Conservation (phyloP, 1,284 basidiomycete genomes). For the Fistulinella cinereoalba region DNA sequence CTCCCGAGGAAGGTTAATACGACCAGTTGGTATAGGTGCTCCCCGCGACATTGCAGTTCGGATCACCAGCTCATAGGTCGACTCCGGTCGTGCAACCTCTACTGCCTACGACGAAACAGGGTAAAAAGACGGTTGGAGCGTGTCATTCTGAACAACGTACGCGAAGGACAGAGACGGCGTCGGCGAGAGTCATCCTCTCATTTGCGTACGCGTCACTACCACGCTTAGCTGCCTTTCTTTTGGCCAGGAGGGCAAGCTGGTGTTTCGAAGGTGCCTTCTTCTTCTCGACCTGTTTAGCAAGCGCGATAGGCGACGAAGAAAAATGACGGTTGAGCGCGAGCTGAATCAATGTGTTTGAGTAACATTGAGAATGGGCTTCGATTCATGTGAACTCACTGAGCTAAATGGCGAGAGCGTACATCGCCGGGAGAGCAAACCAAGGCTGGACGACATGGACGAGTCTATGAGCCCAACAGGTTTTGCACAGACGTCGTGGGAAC, state of each 20-base stretch:
- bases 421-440: constrained; percentile 20
- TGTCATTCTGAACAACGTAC: constrained; percentile 41
- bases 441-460: constrained; percentile 19
- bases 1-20: constrained; percentile 68
- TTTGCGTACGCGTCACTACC: constrained; percentile 48
- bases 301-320: constrained; percentile 44
- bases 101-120: constrained; percentile 53
- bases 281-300: constrained; percentile 47
- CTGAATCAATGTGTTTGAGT: neutral
- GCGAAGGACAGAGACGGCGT: constrained; percentile 66
- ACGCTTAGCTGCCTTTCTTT: constrained; percentile 34
- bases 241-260: constrained; percentile 51
- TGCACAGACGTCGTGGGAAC: too few species aligned
- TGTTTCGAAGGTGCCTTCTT: constrained; percentile 62
- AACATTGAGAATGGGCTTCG: too few species aligned
- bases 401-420: constrained; percentile 14
- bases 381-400: constrained; percentile 14
- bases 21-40: constrained; percentile 77
- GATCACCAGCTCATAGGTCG: constrained; percentile 79
- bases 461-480: too few species aligned
- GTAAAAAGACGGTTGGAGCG: constrained; percentile 4
- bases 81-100: constrained; percentile 70
- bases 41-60: constrained; percentile 76
- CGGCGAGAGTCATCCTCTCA: constrained; percentile 60
- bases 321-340: constrained; percentile 40